Conservation (phyloP, 2,329 filamentous ascomycete species). For the Calycina marina region DNA sequence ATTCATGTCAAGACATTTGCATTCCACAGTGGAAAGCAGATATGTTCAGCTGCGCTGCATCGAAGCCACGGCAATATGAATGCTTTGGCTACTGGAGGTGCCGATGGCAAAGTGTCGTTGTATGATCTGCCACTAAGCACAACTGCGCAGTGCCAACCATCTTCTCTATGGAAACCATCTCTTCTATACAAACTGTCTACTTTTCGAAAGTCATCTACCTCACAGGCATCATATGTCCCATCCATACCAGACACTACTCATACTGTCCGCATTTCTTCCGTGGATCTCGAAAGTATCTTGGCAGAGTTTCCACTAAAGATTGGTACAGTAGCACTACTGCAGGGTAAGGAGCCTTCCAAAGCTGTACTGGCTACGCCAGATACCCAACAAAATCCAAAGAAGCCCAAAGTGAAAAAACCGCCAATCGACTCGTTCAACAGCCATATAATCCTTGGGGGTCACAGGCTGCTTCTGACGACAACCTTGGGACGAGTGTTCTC, state of each 20-base stretch:
- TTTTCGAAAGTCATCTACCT: background rate
- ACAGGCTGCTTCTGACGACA: conserved; percentile 40
- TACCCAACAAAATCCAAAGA: conserved; percentile 3
- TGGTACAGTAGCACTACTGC: background rate
- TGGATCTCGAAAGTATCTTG: conserved; percentile 8
- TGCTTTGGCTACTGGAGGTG: conserved; percentile 57
- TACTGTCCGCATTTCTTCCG: background rate
- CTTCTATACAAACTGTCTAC: too few relatives aligned
- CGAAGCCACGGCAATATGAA: background rate
- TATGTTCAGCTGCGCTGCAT: conserved; percentile 60
- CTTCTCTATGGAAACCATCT: too few relatives aligned
- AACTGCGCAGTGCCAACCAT: conserved; percentile 1
- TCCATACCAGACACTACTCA: background rate
- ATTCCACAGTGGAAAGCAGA: conserved; percentile 74
- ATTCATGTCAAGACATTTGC: too few relatives aligned
- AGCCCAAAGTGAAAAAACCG: conserved; percentile 23
- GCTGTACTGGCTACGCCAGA: background rate
- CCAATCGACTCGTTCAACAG: conserved; percentile 36
- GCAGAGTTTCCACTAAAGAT: conserved; percentile 1
- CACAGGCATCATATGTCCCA: background rate
- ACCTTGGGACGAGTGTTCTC: conserved; percentile 45
- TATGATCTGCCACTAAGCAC: conserved; percentile 6
- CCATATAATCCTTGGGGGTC: conserved; percentile 45
- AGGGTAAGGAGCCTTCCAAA: background rate
- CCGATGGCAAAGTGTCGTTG: conserved; percentile 55